These are phyloP conservation scores for Geosiphon pyriformis DNA, from an alignment of 192 early-diverging fungal species.

Conservation along the genomic window DNA sequence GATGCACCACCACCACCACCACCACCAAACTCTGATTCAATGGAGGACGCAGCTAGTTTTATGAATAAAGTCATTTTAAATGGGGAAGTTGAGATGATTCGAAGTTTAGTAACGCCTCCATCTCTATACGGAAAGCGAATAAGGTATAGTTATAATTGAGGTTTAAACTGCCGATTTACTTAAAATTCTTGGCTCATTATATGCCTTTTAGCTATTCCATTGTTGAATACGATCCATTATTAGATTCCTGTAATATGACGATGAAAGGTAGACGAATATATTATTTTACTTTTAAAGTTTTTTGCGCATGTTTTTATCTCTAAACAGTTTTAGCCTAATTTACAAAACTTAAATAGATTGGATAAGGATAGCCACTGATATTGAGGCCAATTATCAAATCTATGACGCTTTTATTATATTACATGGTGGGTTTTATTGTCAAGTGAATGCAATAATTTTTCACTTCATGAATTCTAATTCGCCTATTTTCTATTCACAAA, in stretches of 20 bases:
- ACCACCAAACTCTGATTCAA: too few relatives aligned
- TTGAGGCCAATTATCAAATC: slow-evolving; percentile 87
- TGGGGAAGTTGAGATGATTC: slow-evolving; percentile 5
- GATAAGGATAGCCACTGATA: slow-evolving; percentile 92
- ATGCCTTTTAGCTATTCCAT: slow-evolving; percentile 68
- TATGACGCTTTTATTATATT: slow-evolving; percentile 96
- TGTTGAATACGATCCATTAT: slow-evolving; percentile 89
- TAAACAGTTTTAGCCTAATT: slow-evolving; percentile 16
- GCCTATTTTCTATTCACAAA: neutral
- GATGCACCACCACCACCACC: slow-evolving; percentile 30
- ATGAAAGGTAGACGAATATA: slow-evolving; percentile 48
- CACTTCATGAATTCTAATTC: neutral
- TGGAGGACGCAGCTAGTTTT: neutral
- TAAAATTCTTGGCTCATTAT: neutral
- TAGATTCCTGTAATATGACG: slow-evolving; percentile 95
- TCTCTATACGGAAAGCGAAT: slow-evolving; percentile 88
- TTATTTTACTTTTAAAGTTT: neutral
- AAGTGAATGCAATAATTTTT: neutral
- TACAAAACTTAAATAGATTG: slow-evolving; percentile 57
- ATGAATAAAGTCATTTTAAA: slow-evolving; percentile 8
- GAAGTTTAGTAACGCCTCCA: slow-evolving; percentile 73
- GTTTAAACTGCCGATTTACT: neutral
- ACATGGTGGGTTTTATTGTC: slow-evolving; percentile 46
- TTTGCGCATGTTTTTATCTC: neutral
- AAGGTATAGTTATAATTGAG: slow-evolving; percentile 30